Evolutionary conservation across 2,329 filamentous ascomycete genomes (phyloP), one percentile per base, ranked within the genome.

Genomic region (Madurella fahalii): DNA sequence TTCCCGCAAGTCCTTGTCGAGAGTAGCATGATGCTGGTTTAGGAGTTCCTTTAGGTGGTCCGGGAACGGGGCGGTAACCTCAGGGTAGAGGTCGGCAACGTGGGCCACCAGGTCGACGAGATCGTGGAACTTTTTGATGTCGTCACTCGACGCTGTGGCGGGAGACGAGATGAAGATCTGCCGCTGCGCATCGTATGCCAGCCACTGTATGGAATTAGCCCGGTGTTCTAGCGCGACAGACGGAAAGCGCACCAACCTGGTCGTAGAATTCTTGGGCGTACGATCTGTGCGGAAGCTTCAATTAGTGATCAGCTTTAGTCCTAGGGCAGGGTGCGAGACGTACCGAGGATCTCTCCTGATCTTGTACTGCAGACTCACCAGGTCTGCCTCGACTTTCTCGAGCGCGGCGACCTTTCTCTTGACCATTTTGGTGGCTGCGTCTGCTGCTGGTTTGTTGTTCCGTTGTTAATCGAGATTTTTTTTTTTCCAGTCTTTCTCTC

Each of bases 21-120:
- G 78, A 2, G 86, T 80, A 44, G 86, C 83, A 77, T 97, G 93
- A 68, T 97, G 90, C 62, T 86, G 78, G 46, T 83, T 83, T 45
- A 99, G 74, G 56, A 99, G 87, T 32, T 85, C 79, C 66, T 90
- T 90, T 47, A 99, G 77, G 60, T 96, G 89, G 41, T 85, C 79
- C 18, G 91, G 83, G 63, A 96, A 97, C 9, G 80, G 77, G 50
- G 78, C 78, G 1, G 91, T 92, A 58, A 93, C 81, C 55, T 87
- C 82, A 48, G 90, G 90, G 71, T 95, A 99, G 75, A 90, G 95
- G 68, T 96, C 92, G 68, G 93, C 88, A 58, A 95, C 88, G 73
- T 99, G 94, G 17, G 92, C 86, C 64, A 97, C 86, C 65, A 99
- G 89, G 67, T 97, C 93, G 64, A 99, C 88, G 63, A 96, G 81